Percentiles rank a stretch among this genome's conserved stretches.
phyloP scores from a whole-genome alignment of 352 stramenopile genomes.

The Phytophthora capsici region DNA sequence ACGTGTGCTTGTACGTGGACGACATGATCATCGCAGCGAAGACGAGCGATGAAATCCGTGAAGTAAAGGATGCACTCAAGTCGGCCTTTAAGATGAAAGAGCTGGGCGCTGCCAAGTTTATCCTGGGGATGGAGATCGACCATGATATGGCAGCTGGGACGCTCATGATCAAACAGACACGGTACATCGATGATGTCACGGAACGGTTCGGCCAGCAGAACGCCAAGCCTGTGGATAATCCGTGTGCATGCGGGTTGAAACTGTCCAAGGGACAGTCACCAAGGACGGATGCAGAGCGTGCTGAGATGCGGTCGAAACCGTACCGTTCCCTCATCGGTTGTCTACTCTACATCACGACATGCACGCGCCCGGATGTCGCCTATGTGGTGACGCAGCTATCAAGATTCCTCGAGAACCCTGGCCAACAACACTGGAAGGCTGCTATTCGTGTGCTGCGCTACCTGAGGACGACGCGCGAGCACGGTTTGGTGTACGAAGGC shows the following conservation, averaged over 20 bases:
- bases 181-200: slow-evolving; percentile 25
- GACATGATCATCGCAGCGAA: slow-evolving; percentile 26
- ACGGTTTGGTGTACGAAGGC: slow-evolving; percentile 9
- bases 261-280: slow-evolving; percentile 12
- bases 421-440: slow-evolving; percentile 1
- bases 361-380: too few species aligned
- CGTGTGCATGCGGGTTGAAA: neutral
- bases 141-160: slow-evolving; percentile 3
- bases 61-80: slow-evolving; percentile 19
- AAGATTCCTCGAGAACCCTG: too few species aligned
- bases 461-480: neutral
- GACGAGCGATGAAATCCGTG: neutral
- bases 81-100: slow-evolving; percentile 22
- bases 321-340: slow-evolving; percentile 20
- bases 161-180: slow-evolving; percentile 28
- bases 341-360: too few species aligned
- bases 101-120: slow-evolving; percentile 16
- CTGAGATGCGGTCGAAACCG: slow-evolving; percentile 1
- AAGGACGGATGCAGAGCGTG: neutral
- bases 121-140: slow-evolving; percentile 33
- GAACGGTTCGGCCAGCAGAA: slow-evolving; percentile 20
- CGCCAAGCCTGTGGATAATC: slow-evolving; percentile 12
- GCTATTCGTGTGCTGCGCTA: slow-evolving; percentile 12
- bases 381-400: too few species aligned
- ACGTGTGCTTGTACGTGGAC: slow-evolving; percentile 13